Evolutionary conservation across 495 filamentous ascomycete genomes (phyloP).

Genomic region (Polyplosphaeria fusca): DNA sequence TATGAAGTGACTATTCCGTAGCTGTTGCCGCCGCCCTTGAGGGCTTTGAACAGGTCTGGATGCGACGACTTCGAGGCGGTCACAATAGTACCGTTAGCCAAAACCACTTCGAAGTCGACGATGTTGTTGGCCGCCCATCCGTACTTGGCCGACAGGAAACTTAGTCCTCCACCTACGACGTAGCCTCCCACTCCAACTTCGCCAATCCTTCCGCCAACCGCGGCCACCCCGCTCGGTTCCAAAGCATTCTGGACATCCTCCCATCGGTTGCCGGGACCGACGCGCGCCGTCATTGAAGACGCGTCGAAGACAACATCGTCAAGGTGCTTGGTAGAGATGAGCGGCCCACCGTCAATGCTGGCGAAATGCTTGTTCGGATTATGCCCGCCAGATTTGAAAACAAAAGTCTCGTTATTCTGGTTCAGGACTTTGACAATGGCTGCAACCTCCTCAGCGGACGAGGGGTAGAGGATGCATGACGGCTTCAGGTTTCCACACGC

Average conservation of each 20-base stretch:
- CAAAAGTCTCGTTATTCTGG: conserved; percentile 24
- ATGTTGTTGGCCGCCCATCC: conserved; percentile 55
- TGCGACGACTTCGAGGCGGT: conserved; percentile 52
- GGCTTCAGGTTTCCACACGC: conserved; percentile 21
- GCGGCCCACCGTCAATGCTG: conserved; percentile 26
- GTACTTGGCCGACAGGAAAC: conserved; percentile 37
- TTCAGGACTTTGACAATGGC: conserved; percentile 20
- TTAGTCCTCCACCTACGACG: conserved; percentile 23
- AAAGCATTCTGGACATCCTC: conserved; percentile 17
- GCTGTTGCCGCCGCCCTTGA: conserved; percentile 53
- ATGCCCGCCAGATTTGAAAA: conserved; percentile 26
- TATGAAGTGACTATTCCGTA: conserved; percentile 52
- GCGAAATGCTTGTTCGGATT: conserved; percentile 24
- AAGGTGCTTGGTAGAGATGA: conserved; percentile 26
- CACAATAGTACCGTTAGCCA: conserved; percentile 54
- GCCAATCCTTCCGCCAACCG: conserved; percentile 25
- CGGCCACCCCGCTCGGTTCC: conserved; percentile 17
- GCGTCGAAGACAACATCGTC: conserved; percentile 18
- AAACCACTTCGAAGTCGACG: conserved; percentile 48
- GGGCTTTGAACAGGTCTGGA: conserved; percentile 59
- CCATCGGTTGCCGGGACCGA: conserved; percentile 25
- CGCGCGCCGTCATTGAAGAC: conserved; percentile 10
- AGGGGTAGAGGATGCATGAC: conserved; percentile 24
- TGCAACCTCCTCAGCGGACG: conserved; percentile 16
- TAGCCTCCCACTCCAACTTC: conserved; percentile 29